A percentile compares a stretch with the other conserved stretches of the same genome.
Conservation (phyloP, 2,329 filamentous ascomycete genomes). For the Daldinia sp. region DNA sequence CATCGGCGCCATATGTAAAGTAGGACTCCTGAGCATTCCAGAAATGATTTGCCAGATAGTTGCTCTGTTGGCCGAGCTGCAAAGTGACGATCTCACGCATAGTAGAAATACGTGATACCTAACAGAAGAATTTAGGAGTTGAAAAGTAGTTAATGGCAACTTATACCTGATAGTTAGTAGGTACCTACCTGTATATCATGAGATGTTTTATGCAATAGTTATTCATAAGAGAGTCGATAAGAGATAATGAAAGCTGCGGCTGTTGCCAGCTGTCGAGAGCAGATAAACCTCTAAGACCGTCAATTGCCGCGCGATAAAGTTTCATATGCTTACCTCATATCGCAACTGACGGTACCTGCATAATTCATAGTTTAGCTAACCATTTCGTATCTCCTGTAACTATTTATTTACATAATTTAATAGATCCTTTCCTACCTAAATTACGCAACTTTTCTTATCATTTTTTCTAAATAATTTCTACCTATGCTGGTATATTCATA, state of each 20-base stretch:
- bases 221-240: constrained; percentile 1
- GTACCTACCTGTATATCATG: not conserved
- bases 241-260: constrained; percentile 7
- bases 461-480: not conserved
- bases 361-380: not conserved
- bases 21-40: constrained; percentile 99
- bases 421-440: not conserved
- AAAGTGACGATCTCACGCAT: constrained; percentile 98
- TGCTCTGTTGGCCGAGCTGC: constrained; percentile 92
- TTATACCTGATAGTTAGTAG: not conserved
- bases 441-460: not conserved
- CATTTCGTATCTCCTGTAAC: not conserved
- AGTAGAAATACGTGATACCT: constrained; percentile 12
- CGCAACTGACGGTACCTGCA: constrained; percentile 3
- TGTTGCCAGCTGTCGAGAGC: constrained; percentile 18
- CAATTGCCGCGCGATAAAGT: constrained; percentile 13
- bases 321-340: constrained; percentile 5
- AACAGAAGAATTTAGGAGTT: not conserved
- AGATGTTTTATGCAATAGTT: constrained; percentile 28
- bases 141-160: not conserved
- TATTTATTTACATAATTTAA: constrained; percentile 3
- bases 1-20: constrained; percentile 83
- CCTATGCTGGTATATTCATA: not conserved
- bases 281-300: constrained; percentile 1
- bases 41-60: constrained; percentile 95